These are phyloP conservation scores for Agrostemma githago DNA, from an alignment of 148 eudicot genomes.

Conservation along the genomic window DNA sequence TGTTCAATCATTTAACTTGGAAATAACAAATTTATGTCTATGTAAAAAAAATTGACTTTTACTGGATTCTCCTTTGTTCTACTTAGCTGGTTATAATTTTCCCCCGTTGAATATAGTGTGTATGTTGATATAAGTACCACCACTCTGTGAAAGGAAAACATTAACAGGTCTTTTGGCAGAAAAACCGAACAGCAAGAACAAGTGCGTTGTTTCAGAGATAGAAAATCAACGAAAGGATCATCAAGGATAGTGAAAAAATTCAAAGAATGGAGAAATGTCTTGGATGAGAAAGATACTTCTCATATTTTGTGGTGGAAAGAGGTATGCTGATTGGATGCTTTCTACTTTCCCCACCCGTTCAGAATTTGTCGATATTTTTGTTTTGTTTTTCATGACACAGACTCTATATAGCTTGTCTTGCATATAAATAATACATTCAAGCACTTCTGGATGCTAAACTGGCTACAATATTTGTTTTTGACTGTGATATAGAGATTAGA, in stretches of 20 bases:
- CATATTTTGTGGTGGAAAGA: constrained; percentile 95
- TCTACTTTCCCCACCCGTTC: constrained; percentile 3
- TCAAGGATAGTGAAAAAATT: constrained; percentile 42
- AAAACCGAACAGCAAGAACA: constrained; percentile 34
- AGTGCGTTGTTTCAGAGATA: constrained; percentile 44
- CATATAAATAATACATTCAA: background rate
- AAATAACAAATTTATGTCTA: background rate
- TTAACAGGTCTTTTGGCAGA: constrained; percentile 16
- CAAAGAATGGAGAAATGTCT: constrained; percentile 37
- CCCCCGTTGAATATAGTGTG: background rate
- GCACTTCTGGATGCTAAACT: background rate
- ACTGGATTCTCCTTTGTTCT: background rate
- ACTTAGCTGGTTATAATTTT: background rate
- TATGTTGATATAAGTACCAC: background rate
- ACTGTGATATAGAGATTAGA: constrained; percentile 53
- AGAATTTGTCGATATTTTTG: background rate
- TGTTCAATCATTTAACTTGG: background rate
- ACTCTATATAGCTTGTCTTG: background rate
- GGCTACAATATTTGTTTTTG: constrained; percentile 5
- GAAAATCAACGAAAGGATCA: constrained; percentile 36
- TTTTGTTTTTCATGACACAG: background rate
- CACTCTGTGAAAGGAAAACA: background rate
- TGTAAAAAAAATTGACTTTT: background rate
- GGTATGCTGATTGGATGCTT: constrained; percentile 41
- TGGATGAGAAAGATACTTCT: constrained; percentile 56